A percentile compares a stretch with the other conserved stretches of the same genome.
Evolutionary conservation across 2,329 filamentous ascomycete species (phyloP).

Genomic region (Trichoderma aggressivum): DNA sequence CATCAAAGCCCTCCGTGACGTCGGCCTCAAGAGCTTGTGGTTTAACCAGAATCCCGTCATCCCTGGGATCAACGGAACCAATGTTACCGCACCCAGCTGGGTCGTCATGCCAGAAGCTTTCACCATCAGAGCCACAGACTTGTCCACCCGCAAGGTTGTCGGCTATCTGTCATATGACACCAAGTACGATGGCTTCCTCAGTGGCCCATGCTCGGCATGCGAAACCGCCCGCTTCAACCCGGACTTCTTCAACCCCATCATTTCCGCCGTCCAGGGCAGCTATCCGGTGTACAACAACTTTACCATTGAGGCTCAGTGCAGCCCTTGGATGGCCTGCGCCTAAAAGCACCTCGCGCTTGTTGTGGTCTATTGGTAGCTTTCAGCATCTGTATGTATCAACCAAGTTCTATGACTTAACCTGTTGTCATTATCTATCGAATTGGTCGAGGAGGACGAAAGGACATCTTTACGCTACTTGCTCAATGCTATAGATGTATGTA

Average conservation of each 20-base stretch:
- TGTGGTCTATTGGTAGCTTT: not conserved
- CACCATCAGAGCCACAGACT: constrained; percentile 34
- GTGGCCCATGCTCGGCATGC: constrained; percentile 36
- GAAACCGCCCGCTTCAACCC: constrained; percentile 36
- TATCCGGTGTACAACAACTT: constrained; percentile 40
- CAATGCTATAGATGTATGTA: constrained; percentile 19
- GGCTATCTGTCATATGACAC: constrained; percentile 38
- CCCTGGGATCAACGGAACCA: constrained; percentile 32
- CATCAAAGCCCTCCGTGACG: constrained; percentile 38
- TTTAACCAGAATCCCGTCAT: constrained; percentile 40
- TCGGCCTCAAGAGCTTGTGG: constrained; percentile 38
- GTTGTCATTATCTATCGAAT: constrained; percentile 8
- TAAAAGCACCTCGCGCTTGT: constrained; percentile 11
- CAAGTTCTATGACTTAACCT: not conserved
- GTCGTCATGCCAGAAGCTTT: constrained; percentile 41
- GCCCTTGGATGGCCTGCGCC: constrained; percentile 38
- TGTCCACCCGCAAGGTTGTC: constrained; percentile 31
- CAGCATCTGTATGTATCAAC: constrained; percentile 19
- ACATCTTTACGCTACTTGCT: constrained; percentile 21
- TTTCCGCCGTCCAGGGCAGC: constrained; percentile 37
- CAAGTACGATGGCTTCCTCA: constrained; percentile 37
- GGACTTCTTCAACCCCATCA: constrained; percentile 37
- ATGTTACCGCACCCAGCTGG: constrained; percentile 32
- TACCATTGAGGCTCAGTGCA: constrained; percentile 36
- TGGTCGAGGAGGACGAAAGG: constrained; percentile 15